A percentile compares a stretch with the other conserved stretches of the same genome.
These are phyloP conservation scores for Periconia sp. DNA, from an alignment of 2,329 filamentous ascomycete genomes.

Conservation along the genomic window DNA sequence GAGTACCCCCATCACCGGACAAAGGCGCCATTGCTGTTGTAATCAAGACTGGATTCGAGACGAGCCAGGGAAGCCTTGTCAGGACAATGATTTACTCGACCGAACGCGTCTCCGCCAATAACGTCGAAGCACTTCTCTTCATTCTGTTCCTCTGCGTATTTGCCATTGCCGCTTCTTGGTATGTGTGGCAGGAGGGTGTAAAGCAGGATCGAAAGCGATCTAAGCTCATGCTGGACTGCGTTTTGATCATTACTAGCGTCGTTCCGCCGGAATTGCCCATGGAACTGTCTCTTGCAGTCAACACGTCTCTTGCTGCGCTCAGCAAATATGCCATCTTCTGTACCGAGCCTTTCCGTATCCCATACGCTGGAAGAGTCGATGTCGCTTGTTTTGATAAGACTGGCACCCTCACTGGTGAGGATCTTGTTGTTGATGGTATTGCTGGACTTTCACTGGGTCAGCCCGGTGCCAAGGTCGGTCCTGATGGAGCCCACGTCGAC, in stretches of 20 bases:
- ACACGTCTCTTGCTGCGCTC: slow-evolving; percentile 92
- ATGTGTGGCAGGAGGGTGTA: slow-evolving; percentile 98
- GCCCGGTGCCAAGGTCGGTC: slow-evolving; percentile 69
- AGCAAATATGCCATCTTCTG: slow-evolving; percentile 98
- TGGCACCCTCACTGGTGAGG: slow-evolving; percentile 93
- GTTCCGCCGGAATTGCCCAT: slow-evolving; percentile 98
- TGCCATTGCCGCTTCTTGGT: slow-evolving; percentile 96
- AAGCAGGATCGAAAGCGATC: slow-evolving; percentile 93
- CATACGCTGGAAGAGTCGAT: slow-evolving; percentile 92
- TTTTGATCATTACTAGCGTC: slow-evolving; percentile 96
- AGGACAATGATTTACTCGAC: slow-evolving; percentile 99
- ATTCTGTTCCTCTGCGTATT: slow-evolving; percentile 97
- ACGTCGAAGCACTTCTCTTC: slow-evolving; percentile 93
- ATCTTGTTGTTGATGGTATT: slow-evolving; percentile 95
- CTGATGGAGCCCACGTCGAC: slow-evolving; percentile 82
- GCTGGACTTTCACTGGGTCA: slow-evolving; percentile 82
- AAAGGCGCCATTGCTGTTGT: slow-evolving; percentile 93
- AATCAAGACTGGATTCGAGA: slow-evolving; percentile 97
- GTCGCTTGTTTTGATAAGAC: slow-evolving; percentile 99
- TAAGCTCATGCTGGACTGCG: slow-evolving; percentile 94
- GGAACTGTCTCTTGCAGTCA: slow-evolving; percentile 96
- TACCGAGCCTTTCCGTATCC: slow-evolving; percentile 97
- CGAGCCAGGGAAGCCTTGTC: slow-evolving; percentile 95
- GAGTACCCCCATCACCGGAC: slow-evolving; percentile 84
- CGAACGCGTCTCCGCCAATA: slow-evolving; percentile 98